These are phyloP conservation scores for Wallacemonas rigidus DNA, from an alignment of 208 protist genomes.

Conservation along the genomic window DNA sequence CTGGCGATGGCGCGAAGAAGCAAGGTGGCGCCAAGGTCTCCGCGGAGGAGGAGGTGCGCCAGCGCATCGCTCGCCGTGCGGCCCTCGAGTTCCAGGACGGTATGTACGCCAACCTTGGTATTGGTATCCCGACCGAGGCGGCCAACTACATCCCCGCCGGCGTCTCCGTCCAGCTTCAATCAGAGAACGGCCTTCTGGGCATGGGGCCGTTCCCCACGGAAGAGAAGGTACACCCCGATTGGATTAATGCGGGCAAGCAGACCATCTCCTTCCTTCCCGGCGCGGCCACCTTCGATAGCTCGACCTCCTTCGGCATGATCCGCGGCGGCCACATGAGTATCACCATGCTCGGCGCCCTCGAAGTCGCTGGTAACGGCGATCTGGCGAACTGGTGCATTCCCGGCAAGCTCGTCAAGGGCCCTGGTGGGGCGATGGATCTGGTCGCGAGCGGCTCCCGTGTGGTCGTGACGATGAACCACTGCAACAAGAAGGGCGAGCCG, in stretches of 20 bases:
- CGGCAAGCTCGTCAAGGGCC: constrained; percentile 97
- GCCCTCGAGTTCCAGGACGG: constrained; percentile 95
- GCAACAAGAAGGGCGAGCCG: constrained; percentile 90
- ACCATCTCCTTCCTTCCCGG: constrained; percentile 96
- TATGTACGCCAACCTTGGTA: constrained; percentile 97
- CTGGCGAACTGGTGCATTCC: constrained; percentile 98
- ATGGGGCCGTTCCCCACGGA: constrained; percentile 92
- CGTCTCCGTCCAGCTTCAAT: constrained; percentile 90
- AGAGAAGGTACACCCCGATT: constrained; percentile 91
- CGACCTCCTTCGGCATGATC: constrained; percentile 97
- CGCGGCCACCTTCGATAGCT: constrained; percentile 91
- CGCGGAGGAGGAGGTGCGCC: constrained; percentile 51
- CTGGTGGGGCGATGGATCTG: constrained; percentile 97
- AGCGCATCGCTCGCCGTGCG: constrained; percentile 92
- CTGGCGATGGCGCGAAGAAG: constrained; percentile 24
- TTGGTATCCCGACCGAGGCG: constrained; percentile 96
- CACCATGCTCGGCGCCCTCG: constrained; percentile 96
- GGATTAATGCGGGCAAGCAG: constrained; percentile 98
- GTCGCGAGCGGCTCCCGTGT: constrained; percentile 92
- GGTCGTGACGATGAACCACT: constrained; percentile 97
- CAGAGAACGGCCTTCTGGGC: constrained; percentile 93
- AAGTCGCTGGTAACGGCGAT: constrained; percentile 94
- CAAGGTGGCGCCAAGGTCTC: constrained; percentile 33
- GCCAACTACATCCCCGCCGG: constrained; percentile 89
- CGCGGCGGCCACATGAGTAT: constrained; percentile 96